Conservation (phyloP, 2,329 filamentous ascomycete species). For the Volutella citrinella region DNA sequence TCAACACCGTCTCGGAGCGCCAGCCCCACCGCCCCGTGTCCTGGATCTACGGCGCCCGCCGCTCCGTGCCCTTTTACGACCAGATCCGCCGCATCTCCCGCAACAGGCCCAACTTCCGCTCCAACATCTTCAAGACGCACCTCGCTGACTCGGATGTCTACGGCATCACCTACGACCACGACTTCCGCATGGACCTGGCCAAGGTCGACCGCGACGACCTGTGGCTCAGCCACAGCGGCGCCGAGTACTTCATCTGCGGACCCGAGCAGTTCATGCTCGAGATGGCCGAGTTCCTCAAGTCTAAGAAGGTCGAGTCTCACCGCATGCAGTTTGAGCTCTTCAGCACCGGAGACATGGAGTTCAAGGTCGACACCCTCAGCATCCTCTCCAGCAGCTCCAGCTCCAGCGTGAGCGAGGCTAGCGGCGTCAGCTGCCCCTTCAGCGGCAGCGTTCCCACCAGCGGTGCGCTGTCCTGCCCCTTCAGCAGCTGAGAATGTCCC, state of each 20-base stretch:
- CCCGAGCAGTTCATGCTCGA: constrained; percentile 54
- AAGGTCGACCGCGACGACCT: constrained; percentile 43
- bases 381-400: constrained; percentile 21
- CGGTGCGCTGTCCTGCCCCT: no score
- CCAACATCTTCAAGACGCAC: constrained; percentile 49
- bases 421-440: constrained; percentile 8
- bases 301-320: constrained; percentile 35
- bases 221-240: constrained; percentile 40
- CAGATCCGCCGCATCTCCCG: constrained; percentile 45
- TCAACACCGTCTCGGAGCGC: constrained; percentile 49
- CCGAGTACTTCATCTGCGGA: constrained; percentile 55
- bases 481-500: no score
- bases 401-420: constrained; percentile 13
- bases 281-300: constrained; percentile 41
- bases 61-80: constrained; percentile 50
- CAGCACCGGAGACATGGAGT: constrained; percentile 42
- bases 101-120: constrained; percentile 32
- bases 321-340: constrained; percentile 47
- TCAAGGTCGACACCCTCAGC: constrained; percentile 30
- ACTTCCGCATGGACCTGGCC: constrained; percentile 42
- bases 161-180: constrained; percentile 43
- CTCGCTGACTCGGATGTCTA: constrained; percentile 43
- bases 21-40: constrained; percentile 48
- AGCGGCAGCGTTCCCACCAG: no score
- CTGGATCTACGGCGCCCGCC: constrained; percentile 58